These are phyloP conservation scores for Camelina sativa DNA, from an alignment of 345 rosid genomes.

Conservation along the genomic window DNA sequence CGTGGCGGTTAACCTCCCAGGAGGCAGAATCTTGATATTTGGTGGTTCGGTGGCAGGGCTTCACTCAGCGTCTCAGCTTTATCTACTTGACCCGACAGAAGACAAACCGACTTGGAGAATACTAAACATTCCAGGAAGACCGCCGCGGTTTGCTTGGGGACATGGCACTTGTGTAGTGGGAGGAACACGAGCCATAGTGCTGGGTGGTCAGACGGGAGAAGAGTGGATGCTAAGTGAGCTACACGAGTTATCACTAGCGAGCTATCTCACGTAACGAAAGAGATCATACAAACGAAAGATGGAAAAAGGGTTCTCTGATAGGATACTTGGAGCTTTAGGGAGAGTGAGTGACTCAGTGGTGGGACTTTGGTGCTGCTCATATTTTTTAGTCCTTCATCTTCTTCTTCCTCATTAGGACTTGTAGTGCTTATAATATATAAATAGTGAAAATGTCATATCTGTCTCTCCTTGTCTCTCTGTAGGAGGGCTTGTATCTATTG, in stretches of 20 bases:
- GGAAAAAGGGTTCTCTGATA: constrained; percentile 11
- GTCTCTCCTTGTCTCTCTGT: background rate
- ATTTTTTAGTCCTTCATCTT: constrained; percentile 17
- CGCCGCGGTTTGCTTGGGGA: constrained; percentile 93
- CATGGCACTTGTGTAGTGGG: constrained; percentile 94
- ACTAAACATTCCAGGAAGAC: constrained; percentile 79
- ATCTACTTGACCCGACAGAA: constrained; percentile 81
- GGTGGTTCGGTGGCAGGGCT: constrained; percentile 93
- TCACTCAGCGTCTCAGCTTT: constrained; percentile 91
- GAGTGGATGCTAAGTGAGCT: constrained; percentile 95
- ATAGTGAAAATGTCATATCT: constrained; percentile 35
- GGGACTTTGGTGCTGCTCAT: constrained; percentile 33
- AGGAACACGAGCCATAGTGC: constrained; percentile 84
- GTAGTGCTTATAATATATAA: constrained; percentile 27
- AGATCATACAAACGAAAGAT: background rate
- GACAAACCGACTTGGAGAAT: constrained; percentile 93
- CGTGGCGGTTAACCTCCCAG: constrained; percentile 79
- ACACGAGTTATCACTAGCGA: constrained; percentile 76
- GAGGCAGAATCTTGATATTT: constrained; percentile 82
- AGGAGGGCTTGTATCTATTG: constrained; percentile 22
- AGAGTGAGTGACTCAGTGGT: constrained; percentile 27
- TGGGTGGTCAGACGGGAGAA: constrained; percentile 92
- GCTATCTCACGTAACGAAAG: constrained; percentile 52
- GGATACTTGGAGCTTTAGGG: constrained; percentile 34
- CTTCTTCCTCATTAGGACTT: constrained; percentile 16